Base-by-base conservation (phyloP, 192 early-diverging fungal species). In the Rhizophagus sp. region DNA sequence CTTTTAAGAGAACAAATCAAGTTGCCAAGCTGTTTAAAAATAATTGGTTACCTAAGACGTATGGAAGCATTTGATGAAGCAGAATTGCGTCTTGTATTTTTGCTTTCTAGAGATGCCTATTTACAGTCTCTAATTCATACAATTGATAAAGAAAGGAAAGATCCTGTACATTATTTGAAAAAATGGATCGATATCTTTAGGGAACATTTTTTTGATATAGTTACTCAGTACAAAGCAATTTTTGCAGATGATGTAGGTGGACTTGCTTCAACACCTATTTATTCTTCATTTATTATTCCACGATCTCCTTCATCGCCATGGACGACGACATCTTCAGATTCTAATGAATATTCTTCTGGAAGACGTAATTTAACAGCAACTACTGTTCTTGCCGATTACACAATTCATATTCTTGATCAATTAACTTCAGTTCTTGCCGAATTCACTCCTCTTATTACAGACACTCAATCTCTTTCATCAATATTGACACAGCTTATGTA, bases 181-280 rank as follows among this genome's bases (percentile, higher is more conserved):
- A 87, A 89, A 75, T 95, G 93, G 75, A 88, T 95, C 44, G 95
- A 95, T 81, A 84, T 93, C 4, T 88, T 90, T n/a, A 88, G 94
- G 62, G 94, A 95, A 78, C 87, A 91, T 74, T 87, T 96, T 64
- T 92, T 95, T 82, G 94, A 96, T 75, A 93, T 94, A 62, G 86
- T 94, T 67, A 93, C 90, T 15, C 94, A 96, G 67, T 96, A 93
- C 80, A 49, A 72, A n/a, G 74, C 83, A 47, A 39, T 83, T n/a
- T 81, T 74, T 62, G 78, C 79, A 9, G 70, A 78, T 27, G 72
- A 69, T 34, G 80, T 71, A 2, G 76, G 79, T 27, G 17, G 25
- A 36, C 74, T 30, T 22, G 67, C 81, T 5, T 66, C 78, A 52
- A 72, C 79, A 11, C 19, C 62, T 12, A 52, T 77, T 39, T 80